Conservation (phyloP, 2,329 filamentous ascomycete genomes). For the Fusarium mexicanum region DNA sequence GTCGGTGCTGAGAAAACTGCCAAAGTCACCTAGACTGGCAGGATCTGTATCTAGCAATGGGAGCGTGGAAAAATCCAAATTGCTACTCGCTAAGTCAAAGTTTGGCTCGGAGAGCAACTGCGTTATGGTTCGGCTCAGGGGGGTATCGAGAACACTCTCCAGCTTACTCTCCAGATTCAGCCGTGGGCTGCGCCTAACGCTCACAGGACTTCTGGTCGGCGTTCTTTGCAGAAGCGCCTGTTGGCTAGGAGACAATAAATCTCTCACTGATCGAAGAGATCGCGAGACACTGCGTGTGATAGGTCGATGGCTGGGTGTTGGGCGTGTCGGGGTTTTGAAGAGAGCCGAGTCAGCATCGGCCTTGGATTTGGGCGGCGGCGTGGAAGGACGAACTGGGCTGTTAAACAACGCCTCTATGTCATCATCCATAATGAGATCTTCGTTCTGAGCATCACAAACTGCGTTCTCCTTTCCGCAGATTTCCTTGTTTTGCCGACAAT, state of each 20-base stretch:
- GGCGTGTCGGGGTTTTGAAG: conserved; percentile 72
- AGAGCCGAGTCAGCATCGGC: conserved; percentile 50
- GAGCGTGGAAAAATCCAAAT: conserved; percentile 56
- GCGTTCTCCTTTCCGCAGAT: conserved; percentile 58
- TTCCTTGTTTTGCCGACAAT: conserved; percentile 51
- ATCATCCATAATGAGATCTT: conserved; percentile 53
- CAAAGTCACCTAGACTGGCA: conserved; percentile 56
- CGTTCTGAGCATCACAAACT: conserved; percentile 54
- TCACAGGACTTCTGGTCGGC: conserved; percentile 55
- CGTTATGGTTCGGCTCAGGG: conserved; percentile 70
- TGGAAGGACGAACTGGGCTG: conserved; percentile 61
- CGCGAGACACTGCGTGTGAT: conserved; percentile 69
- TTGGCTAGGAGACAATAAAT: conserved; percentile 57
- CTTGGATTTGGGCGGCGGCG: conserved; percentile 61
- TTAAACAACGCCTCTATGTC: conserved; percentile 74
- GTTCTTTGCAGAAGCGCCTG: conserved; percentile 57
- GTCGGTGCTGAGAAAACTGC: conserved; percentile 59
- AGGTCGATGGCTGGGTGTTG: conserved; percentile 68
- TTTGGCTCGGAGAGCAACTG: conserved; percentile 69
- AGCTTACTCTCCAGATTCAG: conserved; percentile 52
- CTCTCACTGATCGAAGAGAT: conserved; percentile 60
- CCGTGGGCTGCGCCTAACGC: conserved; percentile 56
- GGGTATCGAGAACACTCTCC: conserved; percentile 58
- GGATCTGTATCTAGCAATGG: conserved; percentile 52
- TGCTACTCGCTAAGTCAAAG: conserved; percentile 54